Conservation (phyloP, 2,329 filamentous ascomycete genomes). For the Aspergillus thermomutatus region DNA sequence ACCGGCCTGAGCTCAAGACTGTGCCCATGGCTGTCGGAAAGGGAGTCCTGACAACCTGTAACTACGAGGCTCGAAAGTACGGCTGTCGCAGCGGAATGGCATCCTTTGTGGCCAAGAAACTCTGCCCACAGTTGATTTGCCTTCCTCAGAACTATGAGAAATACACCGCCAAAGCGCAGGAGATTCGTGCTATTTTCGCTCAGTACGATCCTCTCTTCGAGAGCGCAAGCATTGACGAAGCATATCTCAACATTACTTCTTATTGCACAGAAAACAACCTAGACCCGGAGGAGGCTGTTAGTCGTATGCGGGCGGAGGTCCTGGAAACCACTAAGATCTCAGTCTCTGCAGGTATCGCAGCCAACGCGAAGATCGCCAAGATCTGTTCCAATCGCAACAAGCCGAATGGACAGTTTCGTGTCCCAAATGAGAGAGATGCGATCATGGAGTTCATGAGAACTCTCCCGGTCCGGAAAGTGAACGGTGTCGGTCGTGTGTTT, state of each 20-base stretch:
- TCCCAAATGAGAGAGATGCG: slow-evolving; percentile 67
- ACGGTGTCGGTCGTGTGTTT: slow-evolving; percentile 89
- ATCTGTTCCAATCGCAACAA: slow-evolving; percentile 96
- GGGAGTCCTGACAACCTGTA: slow-evolving; percentile 69
- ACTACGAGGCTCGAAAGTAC: slow-evolving; percentile 86
- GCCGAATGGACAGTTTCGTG: slow-evolving; percentile 83
- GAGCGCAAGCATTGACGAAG: slow-evolving; percentile 92
- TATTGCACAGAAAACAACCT: slow-evolving; percentile 72
- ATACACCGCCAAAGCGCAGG: slow-evolving; percentile 83
- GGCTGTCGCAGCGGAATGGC: slow-evolving; percentile 96
- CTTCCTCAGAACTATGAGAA: slow-evolving; percentile 86
- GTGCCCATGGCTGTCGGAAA: slow-evolving; percentile 88
- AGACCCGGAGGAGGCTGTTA: slow-evolving; percentile 68
- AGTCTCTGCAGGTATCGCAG: slow-evolving; percentile 89
- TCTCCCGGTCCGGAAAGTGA: slow-evolving; percentile 84
- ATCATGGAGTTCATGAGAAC: slow-evolving; percentile 85
- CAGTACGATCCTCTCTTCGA: slow-evolving; percentile 91
- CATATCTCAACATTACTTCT: slow-evolving; percentile 88
- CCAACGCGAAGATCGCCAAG: slow-evolving; percentile 90
- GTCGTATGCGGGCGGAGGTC: slow-evolving; percentile 74
- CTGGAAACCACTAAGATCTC: slow-evolving; percentile 75
- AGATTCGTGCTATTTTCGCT: slow-evolving; percentile 76
- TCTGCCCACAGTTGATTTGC: slow-evolving; percentile 81
- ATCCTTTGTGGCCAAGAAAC: slow-evolving; percentile 87
- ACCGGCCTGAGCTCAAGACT: slow-evolving; percentile 77